phyloP scores from a whole-genome alignment of 192 early-diverging fungal genomes.

The Linnemannia hyalina region DNA sequence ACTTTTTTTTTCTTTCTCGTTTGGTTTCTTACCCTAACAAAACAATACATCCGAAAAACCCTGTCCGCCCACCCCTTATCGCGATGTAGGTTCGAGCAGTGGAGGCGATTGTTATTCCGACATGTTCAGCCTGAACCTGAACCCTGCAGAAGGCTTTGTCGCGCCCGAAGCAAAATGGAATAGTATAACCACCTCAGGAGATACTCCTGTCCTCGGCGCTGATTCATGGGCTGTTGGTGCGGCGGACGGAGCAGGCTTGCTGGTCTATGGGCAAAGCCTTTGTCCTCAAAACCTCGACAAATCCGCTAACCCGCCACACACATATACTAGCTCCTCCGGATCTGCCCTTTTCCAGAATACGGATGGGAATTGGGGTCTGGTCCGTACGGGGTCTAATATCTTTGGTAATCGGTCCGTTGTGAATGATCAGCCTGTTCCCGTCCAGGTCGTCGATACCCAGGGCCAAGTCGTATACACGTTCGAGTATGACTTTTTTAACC shows the following conservation, averaged over 20 bases:
- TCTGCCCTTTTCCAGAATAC: conserved; percentile 6
- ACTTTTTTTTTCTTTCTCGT: neutral
- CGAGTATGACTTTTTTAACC: conserved; percentile 42
- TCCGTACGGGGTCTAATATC: neutral
- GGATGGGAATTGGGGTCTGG: neutral
- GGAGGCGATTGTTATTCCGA: conserved; percentile 42
- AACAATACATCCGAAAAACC: no score
- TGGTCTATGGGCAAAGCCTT: conserved; percentile 44
- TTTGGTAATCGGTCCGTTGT: conserved; percentile 23
- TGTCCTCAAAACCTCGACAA: conserved; percentile 21
- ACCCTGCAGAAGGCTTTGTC: conserved; percentile 32
- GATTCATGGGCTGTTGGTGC: conserved; percentile 35
- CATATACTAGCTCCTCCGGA: conserved; percentile 15
- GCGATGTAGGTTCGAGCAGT: conserved; percentile 22
- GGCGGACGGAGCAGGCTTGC: conserved; percentile 22
- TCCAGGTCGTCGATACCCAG: conserved; percentile 28
- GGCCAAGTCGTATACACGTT: conserved; percentile 29
- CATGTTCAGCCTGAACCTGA: conserved; percentile 37
- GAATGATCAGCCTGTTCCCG: conserved; percentile 28
- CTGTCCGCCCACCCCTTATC: no score
- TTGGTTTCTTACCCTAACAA: neutral
- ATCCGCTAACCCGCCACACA: neutral
- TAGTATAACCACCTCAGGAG: neutral
- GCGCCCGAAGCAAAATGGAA: conserved; percentile 35
- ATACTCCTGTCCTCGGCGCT: conserved; percentile 1